These are phyloP conservation scores for Alloteropsis semialata DNA, from an alignment of 176 grass and related monocot species.

Conservation along the genomic window DNA sequence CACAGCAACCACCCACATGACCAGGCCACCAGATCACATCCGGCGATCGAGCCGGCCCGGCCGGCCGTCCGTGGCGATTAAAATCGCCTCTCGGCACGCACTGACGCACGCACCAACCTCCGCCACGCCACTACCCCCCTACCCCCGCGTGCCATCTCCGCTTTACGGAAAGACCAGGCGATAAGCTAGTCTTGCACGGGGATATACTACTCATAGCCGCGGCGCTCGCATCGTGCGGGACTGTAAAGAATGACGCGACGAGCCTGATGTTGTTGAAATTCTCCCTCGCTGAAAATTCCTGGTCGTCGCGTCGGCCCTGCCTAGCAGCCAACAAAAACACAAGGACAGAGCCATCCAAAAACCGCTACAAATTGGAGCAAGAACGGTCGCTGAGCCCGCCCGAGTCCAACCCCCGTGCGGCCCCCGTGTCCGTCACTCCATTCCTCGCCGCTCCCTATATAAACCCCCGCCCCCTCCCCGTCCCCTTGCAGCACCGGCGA, in stretches of 20 bases:
- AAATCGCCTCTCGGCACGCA: conserved; percentile 6
- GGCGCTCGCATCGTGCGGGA: not conserved
- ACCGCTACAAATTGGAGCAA: not conserved
- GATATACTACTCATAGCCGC: not conserved
- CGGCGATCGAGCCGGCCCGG: not conserved
- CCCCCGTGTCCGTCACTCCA: not conserved
- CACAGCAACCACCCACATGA: not conserved
- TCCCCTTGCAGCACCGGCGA: not conserved
- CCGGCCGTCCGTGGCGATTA: not conserved
- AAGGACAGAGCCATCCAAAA: not conserved
- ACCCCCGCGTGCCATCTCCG: not conserved
- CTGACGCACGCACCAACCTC: not conserved
- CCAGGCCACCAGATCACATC: not conserved
- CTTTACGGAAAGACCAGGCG: conserved; percentile 17
- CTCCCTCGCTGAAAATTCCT: not conserved
- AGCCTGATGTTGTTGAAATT: conserved; percentile 20
- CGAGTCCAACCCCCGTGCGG: not conserved
- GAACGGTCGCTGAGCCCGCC: no score
- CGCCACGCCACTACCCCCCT: not conserved
- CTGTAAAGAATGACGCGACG: not conserved
- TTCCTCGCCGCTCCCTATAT: not conserved
- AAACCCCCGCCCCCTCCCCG: not conserved
- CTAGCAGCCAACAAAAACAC: not conserved
- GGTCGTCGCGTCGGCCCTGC: not conserved
- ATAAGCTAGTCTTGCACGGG: no score